Evolutionary conservation across 305 asterid genomes (phyloP).

Genomic region (Fraxinus floribunda): DNA sequence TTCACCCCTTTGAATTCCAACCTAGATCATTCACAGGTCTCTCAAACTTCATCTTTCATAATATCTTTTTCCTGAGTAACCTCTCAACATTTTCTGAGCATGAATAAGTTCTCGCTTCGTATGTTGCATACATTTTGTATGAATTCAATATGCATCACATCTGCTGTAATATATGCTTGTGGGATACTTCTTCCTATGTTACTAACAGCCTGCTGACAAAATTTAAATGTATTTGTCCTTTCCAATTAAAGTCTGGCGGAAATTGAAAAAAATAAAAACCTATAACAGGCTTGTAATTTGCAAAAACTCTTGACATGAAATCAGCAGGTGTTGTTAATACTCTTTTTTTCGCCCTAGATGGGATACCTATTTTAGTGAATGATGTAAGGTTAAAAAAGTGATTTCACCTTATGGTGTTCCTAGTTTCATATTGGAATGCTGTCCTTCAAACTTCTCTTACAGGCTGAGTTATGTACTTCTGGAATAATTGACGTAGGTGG

Average conservation of each 20-base stretch:
- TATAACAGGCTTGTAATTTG: neutral
- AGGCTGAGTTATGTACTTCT: neutral
- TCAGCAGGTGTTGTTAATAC: neutral
- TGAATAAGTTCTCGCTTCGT: neutral
- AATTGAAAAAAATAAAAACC: neutral
- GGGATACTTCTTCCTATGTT: neutral
- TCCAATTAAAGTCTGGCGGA: neutral
- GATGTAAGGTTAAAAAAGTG: neutral
- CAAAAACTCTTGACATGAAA: neutral
- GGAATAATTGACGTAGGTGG: conserved; percentile 9
- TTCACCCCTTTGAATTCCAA: conserved; percentile 64
- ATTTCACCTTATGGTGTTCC: neutral
- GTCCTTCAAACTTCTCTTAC: neutral
- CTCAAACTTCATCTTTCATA: conserved; percentile 14
- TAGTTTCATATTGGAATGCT: neutral
- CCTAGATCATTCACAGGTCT: conserved; percentile 94
- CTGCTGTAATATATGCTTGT: neutral
- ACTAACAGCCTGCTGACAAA: neutral
- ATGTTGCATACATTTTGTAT: conserved; percentile 4
- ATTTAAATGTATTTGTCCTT: neutral
- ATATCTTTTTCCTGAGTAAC: conserved; percentile 9
- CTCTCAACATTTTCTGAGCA: neutral
- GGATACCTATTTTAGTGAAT: neutral
- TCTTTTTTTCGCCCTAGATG: neutral
- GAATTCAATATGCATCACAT: neutral